phyloP scores from a whole-genome alignment of 495 filamentous ascomycete genomes.

The Letharia columbiana region DNA sequence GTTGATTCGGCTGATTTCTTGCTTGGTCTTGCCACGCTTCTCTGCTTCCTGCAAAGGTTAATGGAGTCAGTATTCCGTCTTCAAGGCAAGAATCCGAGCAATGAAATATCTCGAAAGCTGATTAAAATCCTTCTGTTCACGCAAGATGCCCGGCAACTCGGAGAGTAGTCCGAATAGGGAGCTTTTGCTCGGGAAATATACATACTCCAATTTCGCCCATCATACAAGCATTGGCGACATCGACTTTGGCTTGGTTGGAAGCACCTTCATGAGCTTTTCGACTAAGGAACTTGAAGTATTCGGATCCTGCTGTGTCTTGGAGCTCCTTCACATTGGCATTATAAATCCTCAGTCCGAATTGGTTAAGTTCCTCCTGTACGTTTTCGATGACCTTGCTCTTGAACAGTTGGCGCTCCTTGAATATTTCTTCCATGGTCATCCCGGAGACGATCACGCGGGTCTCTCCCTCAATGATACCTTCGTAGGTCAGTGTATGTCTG shows the following conservation, averaged over 20 bases:
- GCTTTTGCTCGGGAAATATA: not conserved
- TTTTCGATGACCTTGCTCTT: slow-evolving; percentile 68
- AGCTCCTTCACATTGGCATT: slow-evolving; percentile 79
- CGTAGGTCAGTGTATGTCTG: not conserved
- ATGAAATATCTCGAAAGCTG: too few species aligned
- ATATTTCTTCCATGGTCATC: slow-evolving; percentile 86
- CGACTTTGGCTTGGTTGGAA: slow-evolving; percentile 67
- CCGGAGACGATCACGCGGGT: slow-evolving; percentile 66
- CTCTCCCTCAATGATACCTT: slow-evolving; percentile 74
- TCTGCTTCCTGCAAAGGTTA: slow-evolving; percentile 47
- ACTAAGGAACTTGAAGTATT: slow-evolving; percentile 70
- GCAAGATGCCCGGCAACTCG: not conserved
- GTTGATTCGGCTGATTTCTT: slow-evolving; percentile 64
- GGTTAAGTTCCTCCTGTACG: slow-evolving; percentile 64
- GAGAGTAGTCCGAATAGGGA: not conserved
- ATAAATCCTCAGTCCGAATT: slow-evolving; percentile 66
- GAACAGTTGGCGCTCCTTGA: slow-evolving; percentile 70
- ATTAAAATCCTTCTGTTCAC: not conserved
- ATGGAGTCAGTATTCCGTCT: not conserved
- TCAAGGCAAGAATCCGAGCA: not conserved
- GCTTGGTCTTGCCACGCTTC: slow-evolving; percentile 50
- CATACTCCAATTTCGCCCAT: slow-evolving; percentile 58
- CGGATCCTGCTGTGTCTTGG: slow-evolving; percentile 63
- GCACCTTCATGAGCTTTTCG: slow-evolving; percentile 79
- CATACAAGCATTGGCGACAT: slow-evolving; percentile 72